Conservation (phyloP, 257 asterid species). For the Forsythia viridissima region DNA sequence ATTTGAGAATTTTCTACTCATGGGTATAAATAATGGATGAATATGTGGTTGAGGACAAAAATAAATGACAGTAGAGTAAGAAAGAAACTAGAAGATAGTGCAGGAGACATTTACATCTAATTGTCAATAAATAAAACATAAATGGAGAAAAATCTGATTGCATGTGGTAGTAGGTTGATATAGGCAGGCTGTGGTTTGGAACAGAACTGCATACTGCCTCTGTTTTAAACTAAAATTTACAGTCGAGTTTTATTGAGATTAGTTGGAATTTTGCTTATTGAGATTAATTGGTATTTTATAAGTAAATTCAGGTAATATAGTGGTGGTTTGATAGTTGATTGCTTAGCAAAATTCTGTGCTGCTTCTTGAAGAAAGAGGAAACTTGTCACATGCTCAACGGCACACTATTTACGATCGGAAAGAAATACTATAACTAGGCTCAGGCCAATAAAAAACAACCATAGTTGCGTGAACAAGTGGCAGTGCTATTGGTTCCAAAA, state of each 20-base stretch:
- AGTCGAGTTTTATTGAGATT: neutral
- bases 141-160: neutral
- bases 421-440: neutral
- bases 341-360: neutral
- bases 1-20: too few relatives aligned
- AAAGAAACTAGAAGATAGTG: neutral
- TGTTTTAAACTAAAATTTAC: neutral
- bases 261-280: too few relatives aligned
- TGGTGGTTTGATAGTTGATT: neutral
- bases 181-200: neutral
- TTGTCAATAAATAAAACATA: neutral
- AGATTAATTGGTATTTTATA: neutral
- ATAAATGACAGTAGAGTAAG: too few relatives aligned
- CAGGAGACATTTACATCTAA: neutral
- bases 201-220: neutral
- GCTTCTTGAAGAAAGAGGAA: neutral
- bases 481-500: neutral
- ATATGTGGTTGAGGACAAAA: too few relatives aligned
- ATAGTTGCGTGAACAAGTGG: neutral
- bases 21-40: too few relatives aligned
- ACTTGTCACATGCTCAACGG: neutral
- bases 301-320: neutral
- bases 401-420: neutral
- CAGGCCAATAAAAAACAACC: neutral
- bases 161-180: neutral